Base-by-base conservation (phyloP, 352 stramenopile genomes). In the Blastocystis sp. region DNA sequence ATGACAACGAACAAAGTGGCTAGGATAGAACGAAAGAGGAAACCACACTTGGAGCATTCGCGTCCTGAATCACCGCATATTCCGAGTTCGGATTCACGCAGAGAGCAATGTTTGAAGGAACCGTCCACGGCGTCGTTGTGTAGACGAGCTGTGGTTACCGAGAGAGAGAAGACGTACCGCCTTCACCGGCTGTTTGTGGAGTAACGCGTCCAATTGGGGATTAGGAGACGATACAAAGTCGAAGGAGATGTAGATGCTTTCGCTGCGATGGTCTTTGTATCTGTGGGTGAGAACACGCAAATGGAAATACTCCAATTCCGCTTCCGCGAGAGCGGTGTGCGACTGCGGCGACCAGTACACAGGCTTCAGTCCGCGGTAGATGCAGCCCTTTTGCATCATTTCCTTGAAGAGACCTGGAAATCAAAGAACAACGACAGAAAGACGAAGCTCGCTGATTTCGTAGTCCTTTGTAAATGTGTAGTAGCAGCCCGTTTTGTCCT, bases 81-180 rank as follows among this genome's bases (percentile, higher is more conserved):
- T 92, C 89, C 57, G 98, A 88, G 14, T 95, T 88, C 0, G 91
- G 90, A 87, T 97, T 96, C n/a, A 98, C 92, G 79, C 94, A 96
- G 27, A 99, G 89, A n/a, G 94, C 95, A 87, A 97, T 89, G 88
- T 98, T 99, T 14, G 94, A 93, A 34, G 94, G 95, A 76, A 99
- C 96, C 27, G 95, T 98, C 95, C 95, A 99, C 4, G 96, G 96
- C 73, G 96, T 99, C 4, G 96, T 99, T 4, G 96, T 99, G 95
- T 95, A 99, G 73, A 98, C 93, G 42, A 78, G 46, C 67, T 56
- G 67, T 54, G 14, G n/a, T 21, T 71, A 9, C 7, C 6, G 36
- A 18, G n/a, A 21, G 8, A 21, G 38, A 21, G 59, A 71, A 54
- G 32, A 46, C 1, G 14, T 44, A 11, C 7, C 24, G 14, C 11